These are phyloP conservation scores for Dothideomycetes sp. DNA, from an alignment of 2,329 filamentous ascomycete species.

Conservation along the genomic window DNA sequence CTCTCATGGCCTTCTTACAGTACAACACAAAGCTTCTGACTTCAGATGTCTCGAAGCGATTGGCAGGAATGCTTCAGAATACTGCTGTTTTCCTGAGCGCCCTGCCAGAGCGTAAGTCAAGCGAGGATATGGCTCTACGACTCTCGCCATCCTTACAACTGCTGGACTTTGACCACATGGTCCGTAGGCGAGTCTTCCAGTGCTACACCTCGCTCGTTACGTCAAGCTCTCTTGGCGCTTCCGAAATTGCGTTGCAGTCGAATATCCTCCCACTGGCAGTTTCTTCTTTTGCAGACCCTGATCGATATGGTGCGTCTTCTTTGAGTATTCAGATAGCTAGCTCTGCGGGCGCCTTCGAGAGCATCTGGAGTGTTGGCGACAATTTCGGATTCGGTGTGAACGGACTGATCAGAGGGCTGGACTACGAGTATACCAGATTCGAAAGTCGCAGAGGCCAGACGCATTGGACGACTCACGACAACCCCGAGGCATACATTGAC, in stretches of 20 bases:
- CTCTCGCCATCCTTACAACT: constrained; percentile 78
- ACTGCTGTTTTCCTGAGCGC: constrained; percentile 82
- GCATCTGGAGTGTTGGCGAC: constrained; percentile 87
- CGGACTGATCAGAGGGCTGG: constrained; percentile 68
- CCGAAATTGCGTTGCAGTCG: constrained; percentile 78
- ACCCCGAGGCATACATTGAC: constrained; percentile 56
- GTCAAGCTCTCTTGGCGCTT: constrained; percentile 72
- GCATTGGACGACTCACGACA: constrained; percentile 32
- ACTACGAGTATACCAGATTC: constrained; percentile 55
- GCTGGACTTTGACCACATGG: constrained; percentile 85
- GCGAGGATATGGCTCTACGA: constrained; percentile 75
- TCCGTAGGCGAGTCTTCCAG: constrained; percentile 82
- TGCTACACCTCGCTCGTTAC: constrained; percentile 90
- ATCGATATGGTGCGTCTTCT: constrained; percentile 74
- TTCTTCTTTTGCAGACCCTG: constrained; percentile 84
- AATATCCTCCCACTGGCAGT: constrained; percentile 84
- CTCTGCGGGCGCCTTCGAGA: constrained; percentile 81
- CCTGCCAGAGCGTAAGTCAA: constrained; percentile 70
- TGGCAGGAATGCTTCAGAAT: constrained; percentile 90
- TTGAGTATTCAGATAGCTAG: constrained; percentile 86
- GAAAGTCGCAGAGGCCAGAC: constrained; percentile 34
- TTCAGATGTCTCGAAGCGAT: constrained; percentile 83
- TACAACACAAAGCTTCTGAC: constrained; percentile 89
- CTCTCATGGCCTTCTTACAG: constrained; percentile 82
- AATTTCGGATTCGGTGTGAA: constrained; percentile 93